Evolutionary conservation across 2,329 filamentous ascomycete species (phyloP).

Genomic region (Fusarium clavum): DNA sequence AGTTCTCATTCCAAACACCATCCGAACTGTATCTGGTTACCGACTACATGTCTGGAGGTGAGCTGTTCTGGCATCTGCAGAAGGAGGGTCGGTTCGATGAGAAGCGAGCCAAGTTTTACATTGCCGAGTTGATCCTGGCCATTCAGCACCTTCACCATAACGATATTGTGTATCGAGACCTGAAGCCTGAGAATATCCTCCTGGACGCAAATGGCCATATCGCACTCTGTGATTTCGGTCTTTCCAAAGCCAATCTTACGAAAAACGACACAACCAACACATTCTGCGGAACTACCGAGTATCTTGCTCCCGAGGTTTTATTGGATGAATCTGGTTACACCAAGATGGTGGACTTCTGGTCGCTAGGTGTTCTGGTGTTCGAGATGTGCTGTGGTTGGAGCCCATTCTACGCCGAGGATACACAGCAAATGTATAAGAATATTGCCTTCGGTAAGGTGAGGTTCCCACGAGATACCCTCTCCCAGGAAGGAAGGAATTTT

Average conservation of each 20-base stretch:
- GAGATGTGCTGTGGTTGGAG: constrained; percentile 99
- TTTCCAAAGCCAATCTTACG: constrained; percentile 96
- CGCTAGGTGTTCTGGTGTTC: constrained; percentile 94
- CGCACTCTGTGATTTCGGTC: constrained; percentile 94
- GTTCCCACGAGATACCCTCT: constrained; percentile 94
- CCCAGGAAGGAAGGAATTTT: constrained; percentile 94
- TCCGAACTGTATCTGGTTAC: constrained; percentile 98
- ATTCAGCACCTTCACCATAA: constrained; percentile 96
- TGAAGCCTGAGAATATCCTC: constrained; percentile 98
- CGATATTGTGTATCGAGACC: constrained; percentile 96
- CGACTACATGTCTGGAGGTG: constrained; percentile 98
- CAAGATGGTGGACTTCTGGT: constrained; percentile 99
- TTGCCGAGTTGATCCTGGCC: constrained; percentile 94
- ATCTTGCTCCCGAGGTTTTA: constrained; percentile 93
- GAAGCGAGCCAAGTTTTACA: constrained; percentile 96
- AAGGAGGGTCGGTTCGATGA: constrained; percentile 97
- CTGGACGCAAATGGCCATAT: constrained; percentile 98
- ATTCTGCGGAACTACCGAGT: constrained; percentile 98
- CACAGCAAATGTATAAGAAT: constrained; percentile 99
- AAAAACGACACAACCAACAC: constrained; percentile 99
- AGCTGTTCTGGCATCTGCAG: constrained; percentile 98
- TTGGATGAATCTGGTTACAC: constrained; percentile 97
- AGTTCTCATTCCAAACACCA: constrained; percentile 98
- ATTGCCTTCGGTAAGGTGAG: constrained; percentile 99
- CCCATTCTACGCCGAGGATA: constrained; percentile 98